These are phyloP conservation scores for Funneliformis geosporum DNA, from an alignment of 192 early-diverging fungal species.

Conservation along the genomic window DNA sequence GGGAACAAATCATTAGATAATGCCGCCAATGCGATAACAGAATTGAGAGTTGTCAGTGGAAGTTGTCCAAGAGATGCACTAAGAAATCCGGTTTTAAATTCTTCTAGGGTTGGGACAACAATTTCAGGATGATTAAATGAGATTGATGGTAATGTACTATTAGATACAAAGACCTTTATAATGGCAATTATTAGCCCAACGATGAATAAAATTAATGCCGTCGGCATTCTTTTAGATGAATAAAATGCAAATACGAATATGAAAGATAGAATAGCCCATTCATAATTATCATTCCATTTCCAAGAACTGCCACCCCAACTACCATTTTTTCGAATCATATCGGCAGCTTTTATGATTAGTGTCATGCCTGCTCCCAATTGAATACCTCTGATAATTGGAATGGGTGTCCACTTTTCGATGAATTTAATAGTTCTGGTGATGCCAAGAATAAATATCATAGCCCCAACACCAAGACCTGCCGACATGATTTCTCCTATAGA, in stretches of 20 bases:
- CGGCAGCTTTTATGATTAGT: constrained; percentile 68
- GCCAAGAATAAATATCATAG: constrained; percentile 65
- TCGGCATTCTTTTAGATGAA: constrained; percentile 60
- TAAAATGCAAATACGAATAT: constrained; percentile 71
- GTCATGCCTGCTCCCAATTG: constrained; percentile 78
- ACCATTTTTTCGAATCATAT: constrained; percentile 52
- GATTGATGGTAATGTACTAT: constrained; percentile 39
- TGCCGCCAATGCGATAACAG: constrained; percentile 75
- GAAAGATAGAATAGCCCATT: constrained; percentile 69
- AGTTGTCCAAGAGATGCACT: constrained; percentile 85
- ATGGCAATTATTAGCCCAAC: constrained; percentile 71
- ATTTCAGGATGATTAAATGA: constrained; percentile 46
- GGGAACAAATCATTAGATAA: constrained; percentile 86
- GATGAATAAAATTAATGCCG: constrained; percentile 72
- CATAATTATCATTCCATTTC: constrained; percentile 72
- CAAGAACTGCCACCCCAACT: constrained; percentile 59
- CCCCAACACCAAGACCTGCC: constrained; percentile 69
- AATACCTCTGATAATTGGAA: constrained; percentile 72
- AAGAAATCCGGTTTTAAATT: constrained; percentile 74
- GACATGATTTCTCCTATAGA: constrained; percentile 69
- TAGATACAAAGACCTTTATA: constrained; percentile 45
- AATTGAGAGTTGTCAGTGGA: constrained; percentile 84
- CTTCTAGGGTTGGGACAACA: constrained; percentile 60
- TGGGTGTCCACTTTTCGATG: constrained; percentile 70
- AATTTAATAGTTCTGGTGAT: constrained; percentile 68